A percentile compares a stretch with the other conserved stretches of the same genome.
These are phyloP conservation scores for Houttuynia cordata DNA, from an alignment of 164 flowering plant species.

Conservation along the genomic window DNA sequence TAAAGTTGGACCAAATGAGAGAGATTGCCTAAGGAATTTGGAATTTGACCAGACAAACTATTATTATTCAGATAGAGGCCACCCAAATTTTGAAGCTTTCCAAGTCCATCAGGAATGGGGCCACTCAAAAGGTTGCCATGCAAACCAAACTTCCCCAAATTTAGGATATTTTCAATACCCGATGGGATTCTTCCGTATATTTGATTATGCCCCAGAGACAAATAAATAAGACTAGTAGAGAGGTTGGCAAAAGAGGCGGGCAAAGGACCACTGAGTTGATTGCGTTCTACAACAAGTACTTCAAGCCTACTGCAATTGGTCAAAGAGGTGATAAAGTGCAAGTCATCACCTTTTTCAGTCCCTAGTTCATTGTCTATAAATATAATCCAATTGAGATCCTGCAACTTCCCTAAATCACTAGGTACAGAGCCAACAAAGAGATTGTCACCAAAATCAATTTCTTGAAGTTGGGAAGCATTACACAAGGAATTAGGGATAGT, in stretches of 20 bases:
- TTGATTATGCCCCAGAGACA: background rate
- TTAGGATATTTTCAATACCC: background rate
- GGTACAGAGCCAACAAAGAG: slow-evolving; percentile 5
- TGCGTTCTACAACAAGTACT: slow-evolving; percentile 24
- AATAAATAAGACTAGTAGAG: slow-evolving; percentile 18
- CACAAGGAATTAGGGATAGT: slow-evolving; percentile 30
- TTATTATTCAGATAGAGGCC: background rate
- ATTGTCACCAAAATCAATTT: slow-evolving; percentile 23
- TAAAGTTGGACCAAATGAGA: slow-evolving; percentile 1
- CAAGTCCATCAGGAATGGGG: background rate
- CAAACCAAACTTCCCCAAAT: background rate
- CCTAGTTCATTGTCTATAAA: background rate
- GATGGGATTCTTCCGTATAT: background rate
- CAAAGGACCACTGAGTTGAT: slow-evolving; percentile 28
- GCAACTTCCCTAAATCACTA: background rate
- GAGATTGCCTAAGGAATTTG: background rate
- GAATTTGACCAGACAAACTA: background rate
- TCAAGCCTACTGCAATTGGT: slow-evolving; percentile 22
- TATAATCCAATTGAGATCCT: background rate
- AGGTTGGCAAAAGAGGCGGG: slow-evolving; percentile 34
- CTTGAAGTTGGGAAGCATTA: slow-evolving; percentile 23
- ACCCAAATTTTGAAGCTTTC: background rate
- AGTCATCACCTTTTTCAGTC: no score
- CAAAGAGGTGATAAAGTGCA: slow-evolving; percentile 22
- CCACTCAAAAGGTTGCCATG: background rate